Evolutionary conservation across 129 eudicot genomes (phyloP), one percentile per base, ranked within the genome.

Genomic region (Flaveria linearis): DNA sequence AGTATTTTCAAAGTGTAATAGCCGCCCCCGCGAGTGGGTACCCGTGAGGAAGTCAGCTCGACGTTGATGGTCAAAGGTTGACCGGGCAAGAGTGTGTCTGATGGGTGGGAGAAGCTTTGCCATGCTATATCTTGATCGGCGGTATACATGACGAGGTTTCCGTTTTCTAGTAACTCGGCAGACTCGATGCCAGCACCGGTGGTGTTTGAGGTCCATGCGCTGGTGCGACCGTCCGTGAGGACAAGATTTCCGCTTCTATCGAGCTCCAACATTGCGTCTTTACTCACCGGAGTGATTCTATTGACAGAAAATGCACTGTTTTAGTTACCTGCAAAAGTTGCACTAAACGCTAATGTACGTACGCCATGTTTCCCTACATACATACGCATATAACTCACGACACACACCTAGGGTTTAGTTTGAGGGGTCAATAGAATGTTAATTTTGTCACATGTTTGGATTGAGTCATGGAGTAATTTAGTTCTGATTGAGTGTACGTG

Each of bases 41-140:
- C 82, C 15, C 76, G 76, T 15, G 97, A 84, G 0, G 99, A 94
- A 25, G 87, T 87, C 72, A 91, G 80, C 87, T 91, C 96, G 6
- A 74, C 86, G 20, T 90, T 79, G 47, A 53, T 92, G 8, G 90
- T 87, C 66, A 94, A 82, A 55, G 99, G 90, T 66, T 94, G 99
- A 60, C 99, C 99, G 2, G 97, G 97, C 39, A 94, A 81, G 76
- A 91, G 93, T 2, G 99, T 94, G 82, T 94, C 97, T 0, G 97
- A 91, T 45, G 99, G 99, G 82, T 94, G 94, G 2, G 90, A 73
- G 62, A 94, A 94, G 88, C 93, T 87, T 70, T 94, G 93, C 97
- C 97, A 94, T 1, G 85, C 85, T 51, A 85, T 63, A 63, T 60
- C 51, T 41, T 71, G 77, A 49, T 81, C 36, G 15, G 65, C 23